phyloP scores from a whole-genome alignment of 306 rosid species.

The Cicer cuneatum region DNA sequence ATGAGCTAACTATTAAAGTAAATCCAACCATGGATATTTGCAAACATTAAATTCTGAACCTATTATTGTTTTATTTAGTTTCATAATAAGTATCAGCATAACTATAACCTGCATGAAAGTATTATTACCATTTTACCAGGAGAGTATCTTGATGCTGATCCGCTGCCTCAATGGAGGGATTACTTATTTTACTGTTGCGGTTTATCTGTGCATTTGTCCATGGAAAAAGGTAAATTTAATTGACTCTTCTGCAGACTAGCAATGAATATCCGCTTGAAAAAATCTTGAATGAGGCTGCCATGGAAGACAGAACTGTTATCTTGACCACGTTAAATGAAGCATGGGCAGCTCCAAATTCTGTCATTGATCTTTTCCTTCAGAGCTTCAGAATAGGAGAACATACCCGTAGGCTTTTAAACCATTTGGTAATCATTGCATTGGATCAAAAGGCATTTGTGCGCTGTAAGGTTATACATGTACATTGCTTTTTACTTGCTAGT shows the following conservation, averaged over 20 bases:
- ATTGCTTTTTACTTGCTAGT: slow-evolving; percentile 74
- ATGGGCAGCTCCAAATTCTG: slow-evolving; percentile 90
- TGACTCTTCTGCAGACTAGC: slow-evolving; percentile 51
- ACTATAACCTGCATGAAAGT: slow-evolving; percentile 17
- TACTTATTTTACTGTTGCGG: slow-evolving; percentile 37
- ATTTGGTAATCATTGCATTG: slow-evolving; percentile 85
- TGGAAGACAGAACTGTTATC: slow-evolving; percentile 78
- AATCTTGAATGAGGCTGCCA: slow-evolving; percentile 75
- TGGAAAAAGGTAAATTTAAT: slow-evolving; percentile 26
- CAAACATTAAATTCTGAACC: slow-evolving; percentile 1
- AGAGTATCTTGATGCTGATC: slow-evolving; percentile 29
- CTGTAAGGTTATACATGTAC: slow-evolving; percentile 72
- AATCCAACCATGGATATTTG: neutral
- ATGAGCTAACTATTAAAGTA: neutral
- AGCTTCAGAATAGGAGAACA: slow-evolving; percentile 84
- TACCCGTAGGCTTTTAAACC: slow-evolving; percentile 72
- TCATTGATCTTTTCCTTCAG: slow-evolving; percentile 85
- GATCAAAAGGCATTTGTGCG: slow-evolving; percentile 76
- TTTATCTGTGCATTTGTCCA: slow-evolving; percentile 31
- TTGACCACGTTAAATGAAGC: slow-evolving; percentile 92
- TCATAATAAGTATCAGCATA: slow-evolving; percentile 2
- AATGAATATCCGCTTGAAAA: slow-evolving; percentile 65
- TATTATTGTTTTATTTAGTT: slow-evolving; percentile 15
- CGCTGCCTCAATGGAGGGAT: slow-evolving; percentile 37
- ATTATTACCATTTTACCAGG: slow-evolving; percentile 30